Evolutionary conservation across 768 basidiomycete species (phyloP), one percentile per base, ranked within the genome.

Genomic region (Auriscalpium vulgare): DNA sequence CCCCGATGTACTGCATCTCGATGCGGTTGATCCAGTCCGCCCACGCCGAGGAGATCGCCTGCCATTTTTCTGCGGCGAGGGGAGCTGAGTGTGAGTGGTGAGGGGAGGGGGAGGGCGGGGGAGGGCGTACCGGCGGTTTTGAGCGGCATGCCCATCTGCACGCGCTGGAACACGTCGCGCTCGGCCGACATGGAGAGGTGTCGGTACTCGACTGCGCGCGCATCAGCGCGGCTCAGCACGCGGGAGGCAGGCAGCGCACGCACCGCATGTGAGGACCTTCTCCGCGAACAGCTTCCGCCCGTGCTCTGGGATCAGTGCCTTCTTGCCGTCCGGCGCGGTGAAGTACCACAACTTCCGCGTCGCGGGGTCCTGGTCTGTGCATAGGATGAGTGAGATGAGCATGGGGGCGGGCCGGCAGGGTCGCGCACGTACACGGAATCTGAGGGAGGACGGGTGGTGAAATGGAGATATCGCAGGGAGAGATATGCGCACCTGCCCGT

Each of bases 101-200:
- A 35, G 11, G 38, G 29, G 19, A 48, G 19, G 10, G n/a, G 36
- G 17, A 9, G 36, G 11, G 19, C 23, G 37, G 14, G 16, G 34
- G 11, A 52, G 23, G 56, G 14, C 72, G 47, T 63, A 85, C 88
- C 87, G 66, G 88, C 85, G 19, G 83, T 78, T 8, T 85, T 85
- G 48, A 93, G 73, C 14, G 81, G 73, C 72, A 89, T 82, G 53
- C 90, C 90, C 43, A 92, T 68, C 62, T 93, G 91, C 14, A 93
- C 90, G 29, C 91, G 76, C 62, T 88, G 85, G 64, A 89, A 90
- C 19, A 91, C 84, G 53, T 92, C 90, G 50, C 89, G 80, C 67
- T 92, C 88, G 4, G 75, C 71, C 6, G 74, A 73, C 11, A 79
- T 74, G 2, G 75, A 67, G 1, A 92, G 70, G 34, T 73, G 66